phyloP scores from a whole-genome alignment of 2,329 filamentous ascomycete species.

The Phyllosticta capitalensis region DNA sequence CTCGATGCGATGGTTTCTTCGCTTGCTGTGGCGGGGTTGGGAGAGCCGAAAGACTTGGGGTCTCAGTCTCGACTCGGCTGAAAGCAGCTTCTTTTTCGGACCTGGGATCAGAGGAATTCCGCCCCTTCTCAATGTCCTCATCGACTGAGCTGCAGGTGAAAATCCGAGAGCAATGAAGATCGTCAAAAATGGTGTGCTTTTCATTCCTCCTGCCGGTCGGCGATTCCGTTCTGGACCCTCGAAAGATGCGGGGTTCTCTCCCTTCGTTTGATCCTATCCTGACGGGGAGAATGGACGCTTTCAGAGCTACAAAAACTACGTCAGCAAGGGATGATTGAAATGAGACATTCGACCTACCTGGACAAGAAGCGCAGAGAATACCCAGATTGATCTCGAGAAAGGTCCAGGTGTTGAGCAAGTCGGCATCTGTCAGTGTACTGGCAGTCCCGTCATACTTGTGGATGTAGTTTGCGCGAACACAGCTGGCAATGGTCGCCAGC shows the following conservation, averaged over 20 bases:
- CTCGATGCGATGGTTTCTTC: not conserved
- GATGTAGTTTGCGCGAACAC: conserved; percentile 22
- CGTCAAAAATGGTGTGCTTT: not conserved
- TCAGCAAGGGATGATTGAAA: not conserved
- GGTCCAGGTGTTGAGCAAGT: conserved; percentile 22
- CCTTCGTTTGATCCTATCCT: not conserved
- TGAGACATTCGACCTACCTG: conserved; percentile 17
- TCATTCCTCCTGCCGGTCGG: not conserved
- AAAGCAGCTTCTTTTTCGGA: not conserved
- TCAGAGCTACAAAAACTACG: not conserved
- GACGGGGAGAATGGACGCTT: not conserved
- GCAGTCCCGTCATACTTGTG: conserved; percentile 18
- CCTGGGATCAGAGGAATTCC: not conserved
- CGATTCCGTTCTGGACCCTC: not conserved
- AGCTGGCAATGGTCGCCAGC: conserved; percentile 20
- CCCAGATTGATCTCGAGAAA: conserved; percentile 24
- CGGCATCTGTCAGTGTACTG: conserved; percentile 20
- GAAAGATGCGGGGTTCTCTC: not conserved
- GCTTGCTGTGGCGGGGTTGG: not conserved
- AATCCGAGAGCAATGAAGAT: not conserved
- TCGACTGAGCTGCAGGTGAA: not conserved
- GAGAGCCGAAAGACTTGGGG: not conserved
- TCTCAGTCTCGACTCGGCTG: not conserved
- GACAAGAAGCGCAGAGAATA: conserved; percentile 22
- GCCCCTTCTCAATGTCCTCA: not conserved